Evolutionary conservation across 805 yeast genomes (phyloP).

Genomic region (Millerago galiae): DNA sequence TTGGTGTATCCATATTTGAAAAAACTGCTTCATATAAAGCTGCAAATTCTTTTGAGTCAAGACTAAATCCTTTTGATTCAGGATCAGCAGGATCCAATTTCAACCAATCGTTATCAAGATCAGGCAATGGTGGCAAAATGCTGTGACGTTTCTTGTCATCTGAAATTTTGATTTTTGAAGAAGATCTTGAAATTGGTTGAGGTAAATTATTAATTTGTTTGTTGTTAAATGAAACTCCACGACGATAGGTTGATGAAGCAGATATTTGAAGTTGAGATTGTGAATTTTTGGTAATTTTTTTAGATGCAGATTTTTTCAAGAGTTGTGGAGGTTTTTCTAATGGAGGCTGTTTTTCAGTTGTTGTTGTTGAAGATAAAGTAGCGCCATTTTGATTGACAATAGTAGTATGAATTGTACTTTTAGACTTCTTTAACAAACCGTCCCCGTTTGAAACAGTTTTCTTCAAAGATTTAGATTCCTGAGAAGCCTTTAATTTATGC

Average conservation of each 20-base stretch:
- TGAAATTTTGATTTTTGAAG: constrained; percentile 17
- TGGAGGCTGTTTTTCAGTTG: constrained; percentile 6
- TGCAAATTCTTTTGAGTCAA: constrained; percentile 24
- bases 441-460: not conserved
- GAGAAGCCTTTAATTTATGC: constrained; percentile 31
- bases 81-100: constrained; percentile 12
- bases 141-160: constrained; percentile 21
- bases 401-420: constrained; percentile 36
- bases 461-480: constrained; percentile 12
- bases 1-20: constrained; percentile 12
- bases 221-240: constrained; percentile 26
- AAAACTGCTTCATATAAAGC: constrained; percentile 26
- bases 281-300: constrained; percentile 16
- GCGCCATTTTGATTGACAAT: constrained; percentile 27
- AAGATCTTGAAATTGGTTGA: constrained; percentile 18
- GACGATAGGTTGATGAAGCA: constrained; percentile 26
- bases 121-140: constrained; percentile 25
- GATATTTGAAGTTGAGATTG: constrained; percentile 25
- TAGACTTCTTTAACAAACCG: constrained; percentile 22
- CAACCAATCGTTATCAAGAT: constrained; percentile 21
- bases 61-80: constrained; percentile 21
- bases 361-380: constrained; percentile 12
- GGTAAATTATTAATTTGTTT: constrained; percentile 9
- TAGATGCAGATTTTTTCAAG: constrained; percentile 14
- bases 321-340: constrained; percentile 5